Percentiles rank a stretch among this genome's conserved stretches.
Evolutionary conservation across 768 basidiomycete species (phyloP).

Genomic region (Cyclocybe cylindracea): DNA sequence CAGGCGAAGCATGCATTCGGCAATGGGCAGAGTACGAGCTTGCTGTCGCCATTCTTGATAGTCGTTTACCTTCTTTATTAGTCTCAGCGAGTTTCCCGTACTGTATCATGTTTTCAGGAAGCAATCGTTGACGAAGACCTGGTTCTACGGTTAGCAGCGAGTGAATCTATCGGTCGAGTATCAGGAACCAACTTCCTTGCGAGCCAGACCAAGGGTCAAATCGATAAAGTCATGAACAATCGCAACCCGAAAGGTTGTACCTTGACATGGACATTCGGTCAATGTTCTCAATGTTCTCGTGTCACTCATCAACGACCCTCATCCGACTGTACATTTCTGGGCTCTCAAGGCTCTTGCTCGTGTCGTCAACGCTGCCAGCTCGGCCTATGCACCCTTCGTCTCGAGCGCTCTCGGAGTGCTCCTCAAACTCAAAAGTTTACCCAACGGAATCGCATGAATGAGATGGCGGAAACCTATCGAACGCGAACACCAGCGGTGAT

Average conservation of each 20-base stretch:
- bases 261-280: slow-evolving; percentile 87
- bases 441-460: slow-evolving; percentile 88
- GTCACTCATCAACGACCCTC: slow-evolving; percentile 94
- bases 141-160: slow-evolving; percentile 76
- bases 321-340: slow-evolving; percentile 95
- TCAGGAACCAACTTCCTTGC: slow-evolving; percentile 85
- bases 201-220: slow-evolving; percentile 83
- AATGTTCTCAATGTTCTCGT: slow-evolving; percentile 94
- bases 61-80: slow-evolving; percentile 33
- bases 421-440: slow-evolving; percentile 69
- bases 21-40: slow-evolving; percentile 56
- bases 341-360: slow-evolving; percentile 81
- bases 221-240: slow-evolving; percentile 93
- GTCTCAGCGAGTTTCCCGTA: no score
- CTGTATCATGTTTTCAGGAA: slow-evolving; percentile 45
- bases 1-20: slow-evolving; percentile 71
- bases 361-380: slow-evolving; percentile 89
- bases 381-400: slow-evolving; percentile 90
- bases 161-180: slow-evolving; percentile 87
- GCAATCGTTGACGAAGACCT: slow-evolving; percentile 80
- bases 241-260: slow-evolving; percentile 95
- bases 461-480: slow-evolving; percentile 83
- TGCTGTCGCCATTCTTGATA: slow-evolving; percentile 78
- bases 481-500: slow-evolving; percentile 87
- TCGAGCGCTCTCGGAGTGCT: slow-evolving; percentile 87